Percentiles rank a stretch among this genome's conserved stretches.
Evolutionary conservation across 148 eudicot species (phyloP).

Genomic region (Fallopia convolvulus): DNA sequence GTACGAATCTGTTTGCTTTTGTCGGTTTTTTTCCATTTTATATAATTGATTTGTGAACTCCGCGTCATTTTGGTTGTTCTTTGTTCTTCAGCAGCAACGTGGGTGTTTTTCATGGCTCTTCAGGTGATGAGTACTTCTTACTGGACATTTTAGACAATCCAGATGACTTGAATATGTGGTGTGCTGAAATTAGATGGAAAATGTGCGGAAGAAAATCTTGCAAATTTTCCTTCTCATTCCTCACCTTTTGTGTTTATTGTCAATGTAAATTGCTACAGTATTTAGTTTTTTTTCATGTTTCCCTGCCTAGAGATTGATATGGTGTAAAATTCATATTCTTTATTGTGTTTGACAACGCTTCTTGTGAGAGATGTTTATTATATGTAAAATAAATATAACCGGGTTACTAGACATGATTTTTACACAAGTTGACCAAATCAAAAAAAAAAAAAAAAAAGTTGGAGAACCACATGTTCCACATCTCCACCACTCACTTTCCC

Average conservation of each 20-base stretch:
- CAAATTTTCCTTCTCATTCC: not conserved
- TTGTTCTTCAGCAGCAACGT: not conserved
- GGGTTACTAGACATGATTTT: no score
- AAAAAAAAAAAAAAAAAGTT: not conserved
- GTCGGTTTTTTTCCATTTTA: not conserved
- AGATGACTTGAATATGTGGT: not conserved
- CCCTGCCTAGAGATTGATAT: not conserved
- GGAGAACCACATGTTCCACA: not conserved
- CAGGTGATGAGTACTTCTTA: not conserved
- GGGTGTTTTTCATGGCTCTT: conserved; percentile 1
- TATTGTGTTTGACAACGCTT: not conserved
- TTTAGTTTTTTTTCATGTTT: not conserved
- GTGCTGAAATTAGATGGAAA: not conserved
- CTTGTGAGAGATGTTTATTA: not conserved
- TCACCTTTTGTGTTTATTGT: not conserved
- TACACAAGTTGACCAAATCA: not conserved
- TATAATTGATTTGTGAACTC: not conserved
- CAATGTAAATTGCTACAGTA: not conserved
- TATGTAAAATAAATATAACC: no score
- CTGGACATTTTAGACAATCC: not conserved
- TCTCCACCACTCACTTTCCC: conserved; percentile 1
- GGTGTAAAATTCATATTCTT: not conserved
- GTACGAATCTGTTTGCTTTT: no score
- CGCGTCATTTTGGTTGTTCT: not conserved
- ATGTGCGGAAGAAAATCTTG: not conserved